A percentile compares a stretch with the other conserved stretches of the same genome.
These are phyloP conservation scores for Fusarium sp. DNA, from an alignment of 2,329 filamentous ascomycete species.

Conservation along the genomic window DNA sequence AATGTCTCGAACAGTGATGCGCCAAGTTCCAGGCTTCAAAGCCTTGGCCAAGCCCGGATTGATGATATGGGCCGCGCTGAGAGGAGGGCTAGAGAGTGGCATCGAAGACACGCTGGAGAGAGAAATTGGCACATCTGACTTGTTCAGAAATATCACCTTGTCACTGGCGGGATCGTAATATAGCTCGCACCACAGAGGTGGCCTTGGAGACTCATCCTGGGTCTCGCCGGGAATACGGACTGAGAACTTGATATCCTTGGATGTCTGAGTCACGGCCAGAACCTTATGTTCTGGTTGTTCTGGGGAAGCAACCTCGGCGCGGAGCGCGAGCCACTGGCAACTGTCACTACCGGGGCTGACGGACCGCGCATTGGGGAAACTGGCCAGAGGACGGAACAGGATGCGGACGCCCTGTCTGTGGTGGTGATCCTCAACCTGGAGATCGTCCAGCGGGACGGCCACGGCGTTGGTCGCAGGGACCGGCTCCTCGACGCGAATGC, in stretches of 20 bases:
- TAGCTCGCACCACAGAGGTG: slow-evolving; percentile 72
- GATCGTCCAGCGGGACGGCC: slow-evolving; percentile 68
- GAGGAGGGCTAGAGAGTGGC: slow-evolving; percentile 56
- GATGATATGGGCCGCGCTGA: slow-evolving; percentile 62
- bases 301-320: slow-evolving; percentile 67
- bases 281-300: slow-evolving; percentile 71
- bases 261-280: slow-evolving; percentile 73
- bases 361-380: slow-evolving; percentile 66
- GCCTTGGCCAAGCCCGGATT: slow-evolving; percentile 63
- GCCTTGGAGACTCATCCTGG: slow-evolving; percentile 60
- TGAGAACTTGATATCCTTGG: slow-evolving; percentile 73
- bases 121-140: slow-evolving; percentile 68
- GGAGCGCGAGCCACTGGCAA: slow-evolving; percentile 71
- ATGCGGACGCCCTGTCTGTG: slow-evolving; percentile 72
- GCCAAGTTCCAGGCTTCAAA: slow-evolving; percentile 70
- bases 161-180: slow-evolving; percentile 74
- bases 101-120: slow-evolving; percentile 63
- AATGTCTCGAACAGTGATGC: slow-evolving; percentile 65
- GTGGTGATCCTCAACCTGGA: slow-evolving; percentile 67
- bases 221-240: slow-evolving; percentile 69
- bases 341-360: slow-evolving; percentile 71
- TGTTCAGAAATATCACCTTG: slow-evolving; percentile 70
- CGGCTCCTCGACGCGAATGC: slow-evolving; percentile 62
- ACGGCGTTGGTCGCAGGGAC: slow-evolving; percentile 57
- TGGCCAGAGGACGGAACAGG: slow-evolving; percentile 69